Conservation (phyloP, 1,139 yeast genomes). For the Nakaseomyces glabratus region DNA sequence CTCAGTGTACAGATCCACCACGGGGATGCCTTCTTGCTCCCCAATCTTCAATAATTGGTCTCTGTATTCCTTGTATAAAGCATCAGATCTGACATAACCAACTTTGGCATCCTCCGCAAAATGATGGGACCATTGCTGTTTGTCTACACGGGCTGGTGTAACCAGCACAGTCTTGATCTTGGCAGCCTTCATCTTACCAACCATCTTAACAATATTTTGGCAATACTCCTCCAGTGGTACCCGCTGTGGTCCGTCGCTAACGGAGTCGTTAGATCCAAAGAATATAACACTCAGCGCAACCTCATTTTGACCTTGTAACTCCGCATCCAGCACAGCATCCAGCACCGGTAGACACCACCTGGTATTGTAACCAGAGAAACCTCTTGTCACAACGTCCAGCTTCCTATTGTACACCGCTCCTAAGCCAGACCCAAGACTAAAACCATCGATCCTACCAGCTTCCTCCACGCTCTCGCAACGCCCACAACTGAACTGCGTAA, state of each 20-base stretch:
- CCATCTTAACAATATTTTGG: slow-evolving; percentile 39
- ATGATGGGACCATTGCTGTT: slow-evolving; percentile 31
- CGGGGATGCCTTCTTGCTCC: slow-evolving; percentile 37
- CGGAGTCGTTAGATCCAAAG: slow-evolving; percentile 73
- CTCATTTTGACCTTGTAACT: slow-evolving; percentile 24
- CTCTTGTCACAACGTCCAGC: slow-evolving; percentile 50
- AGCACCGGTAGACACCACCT: slow-evolving; percentile 42
- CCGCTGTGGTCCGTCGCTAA: slow-evolving; percentile 40
- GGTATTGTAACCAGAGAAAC: slow-evolving; percentile 55
- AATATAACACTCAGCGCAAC: slow-evolving; percentile 43
- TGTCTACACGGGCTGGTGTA: slow-evolving; percentile 57
- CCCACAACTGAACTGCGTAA: slow-evolving; percentile 41
- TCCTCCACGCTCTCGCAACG: slow-evolving; percentile 1
- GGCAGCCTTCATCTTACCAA: slow-evolving; percentile 33
- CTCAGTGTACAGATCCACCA: slow-evolving; percentile 44
- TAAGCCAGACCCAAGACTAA: slow-evolving; percentile 42
- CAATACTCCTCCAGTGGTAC: slow-evolving; percentile 44
- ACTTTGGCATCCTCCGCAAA: slow-evolving; percentile 27
- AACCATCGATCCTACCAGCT: slow-evolving; percentile 6
- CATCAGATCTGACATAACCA: slow-evolving; percentile 36
- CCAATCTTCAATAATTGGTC: slow-evolving; percentile 44
- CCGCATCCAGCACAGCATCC: slow-evolving; percentile 40
- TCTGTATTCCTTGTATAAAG: slow-evolving; percentile 40
- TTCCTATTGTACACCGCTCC: slow-evolving; percentile 41
- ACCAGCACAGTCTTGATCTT: slow-evolving; percentile 46